These are phyloP conservation scores for Mycena vulgaris DNA, from an alignment of 768 basidiomycete genomes.

Conservation along the genomic window DNA sequence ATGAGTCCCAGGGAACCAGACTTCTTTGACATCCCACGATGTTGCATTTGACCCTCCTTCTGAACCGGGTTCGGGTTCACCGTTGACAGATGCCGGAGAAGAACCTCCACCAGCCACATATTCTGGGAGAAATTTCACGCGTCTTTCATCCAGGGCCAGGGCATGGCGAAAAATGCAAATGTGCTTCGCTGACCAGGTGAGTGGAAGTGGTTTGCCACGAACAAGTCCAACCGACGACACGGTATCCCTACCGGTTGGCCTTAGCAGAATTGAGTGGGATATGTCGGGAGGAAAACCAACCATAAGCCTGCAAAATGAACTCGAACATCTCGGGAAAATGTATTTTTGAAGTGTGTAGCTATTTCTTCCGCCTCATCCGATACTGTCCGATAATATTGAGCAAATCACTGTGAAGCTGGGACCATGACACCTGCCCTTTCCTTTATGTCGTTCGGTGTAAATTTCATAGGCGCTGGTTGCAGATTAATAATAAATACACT, in stretches of 20 bases:
- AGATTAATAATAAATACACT: neutral
- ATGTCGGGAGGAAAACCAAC: neutral
- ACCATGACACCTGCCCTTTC: too few relatives aligned
- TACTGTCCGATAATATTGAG: neutral
- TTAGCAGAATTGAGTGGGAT: neutral
- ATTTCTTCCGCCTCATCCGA: neutral
- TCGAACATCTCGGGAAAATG: neutral
- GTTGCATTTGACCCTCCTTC: too few relatives aligned
- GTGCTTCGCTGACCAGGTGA: conserved; percentile 11
- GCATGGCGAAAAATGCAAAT: conserved; percentile 22
- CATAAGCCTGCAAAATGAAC: neutral
- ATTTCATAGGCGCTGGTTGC: conserved; percentile 8
- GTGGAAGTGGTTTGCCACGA: conserved; percentile 3
- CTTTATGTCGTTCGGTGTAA: conserved; percentile 11
- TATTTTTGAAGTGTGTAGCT: neutral
- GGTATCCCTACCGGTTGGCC: neutral
- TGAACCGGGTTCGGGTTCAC: neutral
- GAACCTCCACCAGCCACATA: conserved; percentile 9
- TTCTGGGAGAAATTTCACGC: conserved; percentile 21
- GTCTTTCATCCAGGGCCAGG: conserved; percentile 17
- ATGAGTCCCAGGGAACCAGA: too few relatives aligned
- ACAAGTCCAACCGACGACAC: conserved; percentile 9
- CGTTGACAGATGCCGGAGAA: neutral
- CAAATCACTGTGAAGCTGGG: too few relatives aligned
- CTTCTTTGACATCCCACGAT: too few relatives aligned